These are phyloP conservation scores for Paramecium caudatum DNA, from an alignment of 73 alveolate species.

Conservation along the genomic window DNA sequence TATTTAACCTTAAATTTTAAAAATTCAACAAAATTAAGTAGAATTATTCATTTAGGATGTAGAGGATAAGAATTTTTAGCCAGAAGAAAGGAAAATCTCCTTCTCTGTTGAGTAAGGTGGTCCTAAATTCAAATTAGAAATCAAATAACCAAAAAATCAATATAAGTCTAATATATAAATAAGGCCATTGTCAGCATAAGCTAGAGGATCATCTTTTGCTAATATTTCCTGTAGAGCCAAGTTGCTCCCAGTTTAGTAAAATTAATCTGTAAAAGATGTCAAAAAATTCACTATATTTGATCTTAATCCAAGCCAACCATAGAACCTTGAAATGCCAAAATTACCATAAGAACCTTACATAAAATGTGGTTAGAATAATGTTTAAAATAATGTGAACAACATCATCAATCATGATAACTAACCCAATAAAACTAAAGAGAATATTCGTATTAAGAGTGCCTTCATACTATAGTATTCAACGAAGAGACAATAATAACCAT, in stretches of 20 bases:
- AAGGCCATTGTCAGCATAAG: slow-evolving; percentile 66
- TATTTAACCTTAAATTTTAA: not conserved
- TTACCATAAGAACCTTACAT: slow-evolving; percentile 5
- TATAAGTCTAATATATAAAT: not conserved
- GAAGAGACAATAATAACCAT: not conserved
- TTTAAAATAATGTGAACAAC: not conserved
- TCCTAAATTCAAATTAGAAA: slow-evolving; percentile 41
- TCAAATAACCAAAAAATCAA: not conserved
- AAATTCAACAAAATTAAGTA: not conserved
- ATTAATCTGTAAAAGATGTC: slow-evolving; percentile 58
- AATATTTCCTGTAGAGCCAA: slow-evolving; percentile 39
- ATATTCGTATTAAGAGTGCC: slow-evolving; percentile 66
- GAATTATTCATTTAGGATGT: slow-evolving; percentile 22
- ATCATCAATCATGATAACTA: not conserved
- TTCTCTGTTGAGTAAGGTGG: not conserved
- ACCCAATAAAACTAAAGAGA: slow-evolving; percentile 33
- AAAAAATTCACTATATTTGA: slow-evolving; percentile 57
- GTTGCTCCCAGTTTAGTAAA: not conserved
- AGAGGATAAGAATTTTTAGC: slow-evolving; percentile 16
- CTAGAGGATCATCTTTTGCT: slow-evolving; percentile 65
- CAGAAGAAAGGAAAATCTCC: slow-evolving; percentile 38
- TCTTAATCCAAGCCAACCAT: not conserved
- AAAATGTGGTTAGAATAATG: no score
- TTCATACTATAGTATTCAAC: not conserved
- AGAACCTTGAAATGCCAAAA: not conserved